These are phyloP conservation scores for Leccinum angustisporum DNA, from an alignment of 1,284 basidiomycete species.

Conservation along the genomic window DNA sequence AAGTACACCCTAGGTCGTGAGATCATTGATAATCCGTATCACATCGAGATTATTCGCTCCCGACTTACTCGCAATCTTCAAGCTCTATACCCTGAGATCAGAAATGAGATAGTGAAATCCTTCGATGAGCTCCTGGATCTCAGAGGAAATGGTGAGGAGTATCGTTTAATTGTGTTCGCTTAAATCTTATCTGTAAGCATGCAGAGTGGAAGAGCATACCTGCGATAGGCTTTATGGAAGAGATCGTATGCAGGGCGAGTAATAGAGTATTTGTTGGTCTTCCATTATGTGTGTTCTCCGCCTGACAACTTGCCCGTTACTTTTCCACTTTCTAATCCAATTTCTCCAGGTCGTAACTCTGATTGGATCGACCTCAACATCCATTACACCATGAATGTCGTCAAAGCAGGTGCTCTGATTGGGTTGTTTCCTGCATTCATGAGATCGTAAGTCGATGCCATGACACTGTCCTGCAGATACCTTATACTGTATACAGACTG, in stretches of 20 bases:
- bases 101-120: constrained; percentile 34
- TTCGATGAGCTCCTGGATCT: constrained; percentile 30
- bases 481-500: not conserved
- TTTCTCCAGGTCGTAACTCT: constrained; percentile 38
- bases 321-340: not conserved
- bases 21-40: constrained; percentile 29
- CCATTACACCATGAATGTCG: constrained; percentile 32
- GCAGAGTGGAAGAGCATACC: constrained; percentile 35
- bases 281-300: constrained; percentile 36
- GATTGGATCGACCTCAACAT: constrained; percentile 40
- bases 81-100: constrained; percentile 27
- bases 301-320: not conserved
- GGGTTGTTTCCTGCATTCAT: constrained; percentile 39
- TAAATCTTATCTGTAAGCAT: not conserved
- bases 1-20: constrained; percentile 31
- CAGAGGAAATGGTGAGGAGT: constrained; percentile 15
- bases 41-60: constrained; percentile 22
- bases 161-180: not conserved
- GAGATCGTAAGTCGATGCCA: constrained; percentile 35
- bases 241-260: constrained; percentile 34
- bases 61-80: constrained; percentile 35
- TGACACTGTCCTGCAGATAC: rapidly evolving
- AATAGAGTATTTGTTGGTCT: constrained; percentile 43
- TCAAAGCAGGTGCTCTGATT: constrained; percentile 29
- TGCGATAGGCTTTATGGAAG: constrained; percentile 14